phyloP scores from a whole-genome alignment of 768 basidiomycete genomes.

The Hemileccinum impolitum region DNA sequence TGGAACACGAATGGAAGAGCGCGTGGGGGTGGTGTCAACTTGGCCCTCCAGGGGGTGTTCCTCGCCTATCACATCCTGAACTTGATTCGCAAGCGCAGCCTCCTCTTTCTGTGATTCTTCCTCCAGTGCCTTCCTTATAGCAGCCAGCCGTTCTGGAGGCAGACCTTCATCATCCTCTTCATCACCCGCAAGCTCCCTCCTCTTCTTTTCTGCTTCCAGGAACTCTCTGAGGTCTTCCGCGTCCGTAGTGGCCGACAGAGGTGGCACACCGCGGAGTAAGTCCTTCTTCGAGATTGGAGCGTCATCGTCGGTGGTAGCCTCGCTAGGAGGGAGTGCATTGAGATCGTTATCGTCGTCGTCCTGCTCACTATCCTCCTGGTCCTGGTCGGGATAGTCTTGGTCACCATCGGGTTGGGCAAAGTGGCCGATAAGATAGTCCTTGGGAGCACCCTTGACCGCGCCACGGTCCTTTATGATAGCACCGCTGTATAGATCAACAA shows the following conservation, averaged over 20 bases:
- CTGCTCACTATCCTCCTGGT: constrained; percentile 45
- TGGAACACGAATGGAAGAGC: constrained; percentile 1
- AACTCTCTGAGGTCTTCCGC: constrained; percentile 66
- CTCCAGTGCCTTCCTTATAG: constrained; percentile 15
- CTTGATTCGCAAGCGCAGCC: constrained; percentile 2
- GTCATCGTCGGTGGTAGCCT: constrained; percentile 24
- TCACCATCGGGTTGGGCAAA: constrained; percentile 41
- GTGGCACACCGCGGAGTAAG: constrained; percentile 39
- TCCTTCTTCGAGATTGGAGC: constrained; percentile 31
- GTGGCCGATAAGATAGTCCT: constrained; percentile 49
- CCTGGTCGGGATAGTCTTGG: constrained; percentile 40
- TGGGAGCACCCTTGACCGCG: constrained; percentile 44
- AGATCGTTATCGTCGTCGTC: constrained; percentile 60
- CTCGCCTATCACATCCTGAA: constrained; percentile 3
- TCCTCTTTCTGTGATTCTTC: constrained; percentile 11
- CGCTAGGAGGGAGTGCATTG: constrained; percentile 43
- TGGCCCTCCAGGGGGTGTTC: constrained; percentile 3
- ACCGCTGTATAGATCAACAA: constrained; percentile 63
- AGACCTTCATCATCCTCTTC: constrained; percentile 27
- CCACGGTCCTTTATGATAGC: constrained; percentile 70
- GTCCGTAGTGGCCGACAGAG: constrained; percentile 45
- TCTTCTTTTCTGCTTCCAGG: constrained; percentile 55
- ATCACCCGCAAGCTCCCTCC: constrained; percentile 40
- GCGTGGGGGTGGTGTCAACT: constrained; percentile 18
- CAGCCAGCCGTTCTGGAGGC: constrained; percentile 16